Conservation (phyloP, 805 yeast genomes). For the Wickerhamomyces subpelliculosus region DNA sequence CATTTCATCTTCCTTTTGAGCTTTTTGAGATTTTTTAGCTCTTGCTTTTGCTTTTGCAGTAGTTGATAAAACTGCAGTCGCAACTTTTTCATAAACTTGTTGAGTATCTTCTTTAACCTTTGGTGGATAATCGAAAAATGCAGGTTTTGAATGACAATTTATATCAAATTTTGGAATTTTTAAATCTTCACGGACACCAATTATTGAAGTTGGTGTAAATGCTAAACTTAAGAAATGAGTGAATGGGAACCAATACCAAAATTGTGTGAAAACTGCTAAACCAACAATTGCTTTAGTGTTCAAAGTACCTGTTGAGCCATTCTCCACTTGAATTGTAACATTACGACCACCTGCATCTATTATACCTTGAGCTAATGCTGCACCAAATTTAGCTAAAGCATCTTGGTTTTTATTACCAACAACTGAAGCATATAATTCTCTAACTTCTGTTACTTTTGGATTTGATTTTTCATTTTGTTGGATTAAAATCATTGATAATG, state of each 20-base stretch:
- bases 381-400: conserved; percentile 96
- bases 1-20: conserved; percentile 45
- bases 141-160: conserved; percentile 74
- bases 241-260: conserved; percentile 98
- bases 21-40: conserved; percentile 58
- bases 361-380: conserved; percentile 94
- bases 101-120: conserved; percentile 72
- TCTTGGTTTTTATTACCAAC: conserved; percentile 88
- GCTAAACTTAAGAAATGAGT: conserved; percentile 90
- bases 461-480: conserved; percentile 78
- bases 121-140: conserved; percentile 83
- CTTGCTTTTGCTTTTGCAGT: conserved; percentile 92
- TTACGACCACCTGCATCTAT: conserved; percentile 98
- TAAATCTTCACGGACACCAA: conserved; percentile 81
- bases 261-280: conserved; percentile 79
- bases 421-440: conserved; percentile 67
- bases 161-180: conserved; percentile 80
- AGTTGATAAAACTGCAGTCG: conserved; percentile 90
- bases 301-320: conserved; percentile 80
- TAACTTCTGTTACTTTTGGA: conserved; percentile 74
- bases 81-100: conserved; percentile 81
- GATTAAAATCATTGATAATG: conserved; percentile 83
- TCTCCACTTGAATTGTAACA: conserved; percentile 88
- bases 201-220: conserved; percentile 84
- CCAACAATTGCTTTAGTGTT: conserved; percentile 92